Base-by-base conservation (phyloP, 1,284 basidiomycete species). In the Ustilago trichophora region DNA sequence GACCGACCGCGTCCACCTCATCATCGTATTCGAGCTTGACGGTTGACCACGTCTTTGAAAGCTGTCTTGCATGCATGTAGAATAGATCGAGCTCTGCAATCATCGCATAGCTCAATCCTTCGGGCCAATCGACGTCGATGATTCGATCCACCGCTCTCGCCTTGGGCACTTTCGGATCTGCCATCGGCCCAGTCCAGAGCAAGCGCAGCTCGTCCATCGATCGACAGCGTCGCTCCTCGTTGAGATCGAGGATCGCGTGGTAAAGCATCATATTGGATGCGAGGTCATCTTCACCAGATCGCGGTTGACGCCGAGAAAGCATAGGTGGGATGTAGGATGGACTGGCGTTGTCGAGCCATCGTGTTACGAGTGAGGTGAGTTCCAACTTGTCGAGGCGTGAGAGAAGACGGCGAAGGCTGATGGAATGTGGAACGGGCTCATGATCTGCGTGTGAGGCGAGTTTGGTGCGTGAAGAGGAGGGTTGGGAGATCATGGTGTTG, bases 21-120 rank as follows among this genome's bases (percentile, higher is more conserved):
- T 69, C 65, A 38, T 58, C 59, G 57, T 64, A 75, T 26, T 68
- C 64, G 32, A 74, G 54, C 22, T 62, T 59, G 15, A 58, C 57
- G 11, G 60, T 65, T 3, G 43, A 37, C 73, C 73, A 75, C 4
- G 60, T 60, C 15, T 66, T 55, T 22, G 47, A 42, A 10, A 52
- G 18, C 33, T 38, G 60, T 1, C 65, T 41, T 8, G 46, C 32
- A 15, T 51, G 25, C 26, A 52, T 35, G 44, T 66, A 50, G 29
- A 54, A 50, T 12, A 63, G 37, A 16, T 71, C 63, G 27, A 75
- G 58, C 18, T 65, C 51, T n/a, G 72, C 63, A 6, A 72, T 50
- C 73, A 75, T 75, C 0, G 49, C 57, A 38, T 66, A 72, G 62
- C 53, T 67, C 22, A 75, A 32, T 4, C 73, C 73, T 27, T 70